Percentiles rank a stretch among this genome's conserved stretches.
Evolutionary conservation across 805 yeast species (phyloP).

Genomic region (Candida sakaeoensis): DNA sequence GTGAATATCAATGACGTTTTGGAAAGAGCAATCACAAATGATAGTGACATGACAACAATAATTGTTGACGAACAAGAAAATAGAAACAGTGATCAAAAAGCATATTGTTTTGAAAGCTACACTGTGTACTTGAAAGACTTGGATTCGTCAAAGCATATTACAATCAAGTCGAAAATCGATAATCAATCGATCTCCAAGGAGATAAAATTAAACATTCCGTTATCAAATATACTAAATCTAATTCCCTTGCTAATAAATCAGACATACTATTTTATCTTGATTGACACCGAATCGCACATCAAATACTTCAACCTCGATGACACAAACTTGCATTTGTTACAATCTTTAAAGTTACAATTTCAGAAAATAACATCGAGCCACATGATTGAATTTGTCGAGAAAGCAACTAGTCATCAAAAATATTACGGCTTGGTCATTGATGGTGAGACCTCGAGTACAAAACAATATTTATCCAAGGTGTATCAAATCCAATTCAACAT

Average conservation of each 20-base stretch:
- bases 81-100: constrained; percentile 8
- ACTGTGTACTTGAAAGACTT: constrained; percentile 13
- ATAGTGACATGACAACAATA: constrained; percentile 8
- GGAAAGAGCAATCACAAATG: constrained; percentile 9
- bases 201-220: background rate
- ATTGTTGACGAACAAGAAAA: constrained; percentile 8
- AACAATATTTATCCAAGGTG: constrained; percentile 12
- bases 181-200: background rate
- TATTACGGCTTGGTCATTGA: constrained; percentile 17
- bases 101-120: constrained; percentile 12
- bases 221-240: constrained; percentile 9
- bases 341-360: constrained; percentile 4
- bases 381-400: constrained; percentile 15
- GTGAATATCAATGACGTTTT: constrained; percentile 5
- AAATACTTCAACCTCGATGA: background rate
- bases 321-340: background rate
- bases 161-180: constrained; percentile 3
- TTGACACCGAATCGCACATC: constrained; percentile 5
- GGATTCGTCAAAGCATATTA: constrained; percentile 2
- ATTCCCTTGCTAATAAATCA: constrained; percentile 8
- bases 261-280: constrained; percentile 3
- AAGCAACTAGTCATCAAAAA: constrained; percentile 5
- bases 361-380: constrained; percentile 8
- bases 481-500: constrained; percentile 13
- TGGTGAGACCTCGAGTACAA: constrained; percentile 7